Evolutionary conservation across 495 filamentous ascomycete species (phyloP), one percentile per base, ranked within the genome.

Genomic region (Tuber calosporum): DNA sequence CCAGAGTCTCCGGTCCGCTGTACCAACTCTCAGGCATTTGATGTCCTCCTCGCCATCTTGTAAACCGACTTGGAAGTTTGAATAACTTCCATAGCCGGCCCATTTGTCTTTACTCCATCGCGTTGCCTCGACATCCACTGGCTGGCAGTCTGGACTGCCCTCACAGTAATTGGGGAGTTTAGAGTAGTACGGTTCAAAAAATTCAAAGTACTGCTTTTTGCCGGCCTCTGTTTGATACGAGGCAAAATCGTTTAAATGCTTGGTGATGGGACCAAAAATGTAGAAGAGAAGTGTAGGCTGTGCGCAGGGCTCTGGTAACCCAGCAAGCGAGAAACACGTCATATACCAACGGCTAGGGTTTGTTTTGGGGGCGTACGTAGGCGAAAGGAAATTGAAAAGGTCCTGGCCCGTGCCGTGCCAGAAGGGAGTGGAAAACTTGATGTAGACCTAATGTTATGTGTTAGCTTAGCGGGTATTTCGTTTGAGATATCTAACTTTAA

Each of bases 231-330:
- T 81, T 80, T 53, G 85, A 80, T 75, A 82, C 84, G 74, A 78
- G 80, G 34, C 84, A 89, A 81, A 87, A 86, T 71, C 83, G 73
- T 20, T 87, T 77, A 77, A 41, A 34, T 81, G 71, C 0, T 70
- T 71, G 1, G 79, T 80, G 40, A 69, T 78, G n/a, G 78, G 72
- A 9, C 94, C 95, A 79, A 90, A 93, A 74, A 90, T 89, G 85
- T 99, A 99, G 86, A 96, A 99, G 37, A 99, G 87, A 30, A 99
- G 86, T 3, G 93, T 97, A 19, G 95, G 92, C 42, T 97, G 94
- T 6, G 89, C 86, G 77, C 83, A 86, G 0, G 84, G 79, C 0
- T 77, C 74, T 0, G 88, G 86, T 30, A 97, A 85, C 4, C 90
- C 87, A 66, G 90, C 88, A 42, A 99, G 85, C 72, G 94, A 93